Base-by-base conservation (phyloP, 2,329 filamentous ascomycete species). In the Aspergillus sp. region DNA sequence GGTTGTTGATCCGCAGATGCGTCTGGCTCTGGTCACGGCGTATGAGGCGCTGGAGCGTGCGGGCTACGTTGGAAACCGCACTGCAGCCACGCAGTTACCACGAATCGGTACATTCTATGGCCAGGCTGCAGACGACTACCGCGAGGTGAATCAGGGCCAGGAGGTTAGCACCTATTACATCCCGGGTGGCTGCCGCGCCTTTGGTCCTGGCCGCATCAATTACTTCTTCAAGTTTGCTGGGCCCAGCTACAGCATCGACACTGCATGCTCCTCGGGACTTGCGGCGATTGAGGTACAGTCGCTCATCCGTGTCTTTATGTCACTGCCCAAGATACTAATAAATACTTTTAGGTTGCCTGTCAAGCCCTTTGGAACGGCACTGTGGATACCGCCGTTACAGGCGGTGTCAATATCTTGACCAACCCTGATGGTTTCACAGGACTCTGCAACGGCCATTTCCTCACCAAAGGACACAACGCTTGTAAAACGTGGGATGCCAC, bases 11-110 rank as follows among this genome's bases (percentile, higher is more conserved):
- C 90, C 90, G 0, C 90, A 89, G 85, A 89, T 91, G 68, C 84
- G 90, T 63, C 79, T 93, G 60, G 87, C 88, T 3, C 76, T 93
- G 17, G 83, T 87, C 9, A 91, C 89, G 1, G 88, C 89, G 0
- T 93, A 91, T 66, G 90, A 93, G 68, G 90, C 90, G 0, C 78
- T 93, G 44, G 90, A 95, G 70, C 88, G 88, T 84, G 86, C 87
- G 21, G 90, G 90, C 88, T 67, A 89, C 66, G 85, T 90, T 7
- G 84, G 86, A 0, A 87, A 89, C 72, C 79, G 87, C 39, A 89
- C 87, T 0, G 81, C 86, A 0, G 88, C 86, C 0, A 88, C 85
- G 3, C 81, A 83, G 63, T 72, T 80, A 3, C 75, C 84, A 68
- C 78, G 83, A 4, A 85, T 91, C 37, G 88, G 88, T 31, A 88